Evolutionary conservation across 257 asterid genomes (phyloP).

Genomic region (Fraxinus anomala): DNA sequence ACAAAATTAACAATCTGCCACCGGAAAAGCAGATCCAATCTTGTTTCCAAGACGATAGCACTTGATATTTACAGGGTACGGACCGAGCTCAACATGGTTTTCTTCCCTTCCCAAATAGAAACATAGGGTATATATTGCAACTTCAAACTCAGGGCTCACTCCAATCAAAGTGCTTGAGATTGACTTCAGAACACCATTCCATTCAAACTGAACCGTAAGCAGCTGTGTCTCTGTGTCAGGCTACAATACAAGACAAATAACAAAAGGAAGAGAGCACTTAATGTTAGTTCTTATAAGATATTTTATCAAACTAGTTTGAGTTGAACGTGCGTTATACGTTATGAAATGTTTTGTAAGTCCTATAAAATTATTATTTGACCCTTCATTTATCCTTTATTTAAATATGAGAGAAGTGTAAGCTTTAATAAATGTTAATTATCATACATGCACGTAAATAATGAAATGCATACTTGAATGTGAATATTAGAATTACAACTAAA

Average conservation of each 20-base stretch:
- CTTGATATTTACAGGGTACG: slow-evolving; percentile 74
- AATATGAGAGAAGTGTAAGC: too few relatives aligned
- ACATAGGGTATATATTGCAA: slow-evolving; percentile 79
- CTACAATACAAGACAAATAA: slow-evolving; percentile 45
- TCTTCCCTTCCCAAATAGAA: slow-evolving; percentile 80
- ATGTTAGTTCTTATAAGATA: neutral
- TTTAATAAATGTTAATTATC: too few relatives aligned
- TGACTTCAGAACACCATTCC: slow-evolving; percentile 92
- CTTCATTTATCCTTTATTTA: too few relatives aligned
- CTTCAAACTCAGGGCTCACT: slow-evolving; percentile 95
- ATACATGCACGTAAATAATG: too few relatives aligned
- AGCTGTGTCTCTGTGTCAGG: slow-evolving; percentile 86
- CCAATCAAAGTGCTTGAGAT: slow-evolving; percentile 87
- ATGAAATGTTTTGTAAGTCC: too few relatives aligned
- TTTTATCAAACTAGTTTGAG: neutral
- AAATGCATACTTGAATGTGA: too few relatives aligned
- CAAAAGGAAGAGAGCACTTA: neutral
- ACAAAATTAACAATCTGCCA: slow-evolving; percentile 55
- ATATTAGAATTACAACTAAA: too few relatives aligned
- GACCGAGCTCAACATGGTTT: slow-evolving; percentile 78
- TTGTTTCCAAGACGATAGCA: slow-evolving; percentile 75
- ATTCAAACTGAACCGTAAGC: slow-evolving; percentile 86
- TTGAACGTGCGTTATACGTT: too few relatives aligned
- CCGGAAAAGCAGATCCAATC: slow-evolving; percentile 84
- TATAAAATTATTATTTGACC: too few relatives aligned